Evolutionary conservation across 257 asterid species (phyloP), one percentile per base, ranked within the genome.

Genomic region (Jacaranda mimosifolia): DNA sequence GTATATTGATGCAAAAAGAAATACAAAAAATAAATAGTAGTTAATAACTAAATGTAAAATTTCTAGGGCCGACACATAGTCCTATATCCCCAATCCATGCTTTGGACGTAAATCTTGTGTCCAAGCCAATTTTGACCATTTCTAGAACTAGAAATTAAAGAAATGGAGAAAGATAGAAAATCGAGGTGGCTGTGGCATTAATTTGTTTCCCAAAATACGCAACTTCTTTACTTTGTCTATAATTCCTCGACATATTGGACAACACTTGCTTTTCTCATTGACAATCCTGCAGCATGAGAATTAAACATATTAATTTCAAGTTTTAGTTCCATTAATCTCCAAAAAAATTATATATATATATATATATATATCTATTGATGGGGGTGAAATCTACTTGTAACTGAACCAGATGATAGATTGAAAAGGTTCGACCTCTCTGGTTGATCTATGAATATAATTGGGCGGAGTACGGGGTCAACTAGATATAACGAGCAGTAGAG

Each of bases 211-310:
- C 11, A 79, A 55, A 63, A 73, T 6, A 35, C 52, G 67, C 43
- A 87, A 59, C 81, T 76, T 86, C 45, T 79, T 73, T 2, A 84
- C 83, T 84, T 83, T 84, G 75, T 60, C 78, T 40, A 88, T 81
- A 3, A 21, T 10, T 59, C 84, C 75, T 10, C 92, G 83, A 74
- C 92, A 88, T 6, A 88, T 85, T 7, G 92, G 92, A 65, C 92
- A 88, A 19, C 48, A 73, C 78, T 77, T 85, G 77, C 15, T 82
- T 68, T 84, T 89, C 72, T 42, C 83, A 0, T 79, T 86, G 4
- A 48, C 39, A 65, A 86, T 84, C 86, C 92, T 88, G 87, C 83
- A 81, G 5, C 4, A 26, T 2, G 32, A 26, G 32, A 26, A 26
- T 26, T 26, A 69, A 21, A 19, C 15, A 63, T 18, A 4, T 10